These are phyloP conservation scores for Stachybotrys echinatus DNA, from an alignment of 2,329 filamentous ascomycete genomes.

Conservation along the genomic window DNA sequence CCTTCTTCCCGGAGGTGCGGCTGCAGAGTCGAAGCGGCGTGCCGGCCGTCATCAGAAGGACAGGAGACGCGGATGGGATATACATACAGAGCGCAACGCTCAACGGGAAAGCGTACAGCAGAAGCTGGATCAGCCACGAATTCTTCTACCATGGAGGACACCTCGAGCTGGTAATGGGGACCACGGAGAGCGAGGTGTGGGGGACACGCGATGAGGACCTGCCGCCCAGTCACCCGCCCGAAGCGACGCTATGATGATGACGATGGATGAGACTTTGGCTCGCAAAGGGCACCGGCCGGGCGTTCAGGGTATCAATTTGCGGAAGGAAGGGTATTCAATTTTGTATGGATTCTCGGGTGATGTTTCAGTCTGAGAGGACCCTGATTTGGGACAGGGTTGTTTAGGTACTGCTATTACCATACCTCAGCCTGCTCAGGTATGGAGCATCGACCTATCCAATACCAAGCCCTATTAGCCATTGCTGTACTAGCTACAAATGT, in stretches of 20 bases:
- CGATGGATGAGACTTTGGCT: too few relatives aligned
- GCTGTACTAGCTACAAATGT: too few relatives aligned
- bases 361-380: too few relatives aligned
- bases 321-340: too few relatives aligned
- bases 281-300: too few relatives aligned
- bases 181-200: constrained; percentile 36
- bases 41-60: background rate
- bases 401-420: too few relatives aligned
- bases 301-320: too few relatives aligned
- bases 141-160: constrained; percentile 55
- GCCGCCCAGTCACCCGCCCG: constrained; percentile 14
- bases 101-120: constrained; percentile 47
- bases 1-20: constrained; percentile 42
- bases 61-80: constrained; percentile 29
- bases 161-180: constrained; percentile 50
- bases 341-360: too few relatives aligned
- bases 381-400: too few relatives aligned
- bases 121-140: constrained; percentile 55
- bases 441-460: too few relatives aligned
- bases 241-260: background rate
- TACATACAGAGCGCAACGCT: constrained; percentile 55
- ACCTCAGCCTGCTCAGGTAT: too few relatives aligned
- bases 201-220: constrained; percentile 12
- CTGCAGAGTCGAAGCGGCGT: background rate
- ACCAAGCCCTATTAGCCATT: too few relatives aligned